These are phyloP conservation scores for Candida pseudoglaebosa DNA, from an alignment of 805 yeast species.

Conservation along the genomic window DNA sequence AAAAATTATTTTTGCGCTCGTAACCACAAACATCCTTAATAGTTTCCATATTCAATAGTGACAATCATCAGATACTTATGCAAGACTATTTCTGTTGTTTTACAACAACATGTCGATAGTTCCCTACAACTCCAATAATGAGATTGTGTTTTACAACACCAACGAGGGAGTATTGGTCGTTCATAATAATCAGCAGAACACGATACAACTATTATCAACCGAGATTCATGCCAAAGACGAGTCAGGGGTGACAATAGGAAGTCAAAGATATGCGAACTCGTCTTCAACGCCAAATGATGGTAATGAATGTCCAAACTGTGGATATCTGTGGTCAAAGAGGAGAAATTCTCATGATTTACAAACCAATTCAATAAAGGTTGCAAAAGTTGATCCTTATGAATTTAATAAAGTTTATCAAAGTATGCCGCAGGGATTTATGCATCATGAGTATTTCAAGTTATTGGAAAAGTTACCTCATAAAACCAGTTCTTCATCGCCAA, in stretches of 20 bases:
- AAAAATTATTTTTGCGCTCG: background rate
- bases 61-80: background rate
- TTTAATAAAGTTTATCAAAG: background rate
- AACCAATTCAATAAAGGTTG: background rate
- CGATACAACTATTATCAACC: conserved; percentile 23
- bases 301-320: conserved; percentile 28
- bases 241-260: background rate
- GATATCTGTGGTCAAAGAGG: conserved; percentile 22
- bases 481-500: background rate
- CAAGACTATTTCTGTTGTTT: background rate
- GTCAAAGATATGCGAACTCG: background rate
- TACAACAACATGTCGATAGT: conserved; percentile 29
- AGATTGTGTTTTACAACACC: conserved; percentile 34
- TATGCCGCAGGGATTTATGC: conserved; percentile 23
- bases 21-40: background rate
- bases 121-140: conserved; percentile 29
- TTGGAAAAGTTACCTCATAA: conserved; percentile 23
- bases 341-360: background rate
- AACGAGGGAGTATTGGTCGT: conserved; percentile 30
- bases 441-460: conserved; percentile 33
- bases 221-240: background rate
- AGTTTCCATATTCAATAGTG: no score
- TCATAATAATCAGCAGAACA: conserved; percentile 29
- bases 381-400: conserved; percentile 1
- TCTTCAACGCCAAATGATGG: background rate